Conservation (phyloP, 306 rosid genomes). For the Chamaecrista fasciculata region DNA sequence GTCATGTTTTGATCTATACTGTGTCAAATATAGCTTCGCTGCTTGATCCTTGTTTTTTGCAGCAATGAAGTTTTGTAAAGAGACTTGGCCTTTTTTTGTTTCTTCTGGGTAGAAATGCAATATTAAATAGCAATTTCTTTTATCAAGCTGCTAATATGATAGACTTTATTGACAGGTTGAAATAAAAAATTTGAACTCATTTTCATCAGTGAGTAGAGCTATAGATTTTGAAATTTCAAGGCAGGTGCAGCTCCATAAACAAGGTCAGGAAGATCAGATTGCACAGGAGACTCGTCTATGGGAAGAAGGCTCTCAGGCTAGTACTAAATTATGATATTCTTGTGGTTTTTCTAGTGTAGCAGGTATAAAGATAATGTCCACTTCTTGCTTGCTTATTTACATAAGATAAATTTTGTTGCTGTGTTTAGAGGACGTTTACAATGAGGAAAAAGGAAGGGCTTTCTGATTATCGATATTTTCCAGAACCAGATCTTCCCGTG, state of each 20-base stretch:
- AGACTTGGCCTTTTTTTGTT: neutral
- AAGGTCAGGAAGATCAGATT: constrained; percentile 76
- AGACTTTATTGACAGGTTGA: constrained; percentile 68
- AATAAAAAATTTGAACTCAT: constrained; percentile 87
- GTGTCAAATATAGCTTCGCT: neutral
- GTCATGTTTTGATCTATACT: neutral
- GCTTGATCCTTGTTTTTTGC: neutral
- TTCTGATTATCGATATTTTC: constrained; percentile 94
- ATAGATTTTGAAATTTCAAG: constrained; percentile 94
- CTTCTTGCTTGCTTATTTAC: constrained; percentile 31
- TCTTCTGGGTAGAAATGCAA: constrained; percentile 1
- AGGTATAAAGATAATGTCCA: constrained; percentile 19
- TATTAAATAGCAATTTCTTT: constrained; percentile 10
- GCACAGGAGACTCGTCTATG: constrained; percentile 90
- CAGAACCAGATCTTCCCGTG: constrained; percentile 93
- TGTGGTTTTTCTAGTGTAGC: constrained; percentile 25
- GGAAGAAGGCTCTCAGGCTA: constrained; percentile 94
- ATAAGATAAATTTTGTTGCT: constrained; percentile 27
- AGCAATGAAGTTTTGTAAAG: neutral
- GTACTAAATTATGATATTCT: constrained; percentile 32
- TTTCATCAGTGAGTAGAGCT: constrained; percentile 76
- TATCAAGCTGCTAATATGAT: constrained; percentile 26
- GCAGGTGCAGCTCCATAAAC: constrained; percentile 69
- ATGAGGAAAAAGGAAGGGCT: constrained; percentile 99
- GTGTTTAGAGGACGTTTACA: constrained; percentile 70